Base-by-base conservation (phyloP, 306 rosid species). In the Cucurbita maxima region DNA sequence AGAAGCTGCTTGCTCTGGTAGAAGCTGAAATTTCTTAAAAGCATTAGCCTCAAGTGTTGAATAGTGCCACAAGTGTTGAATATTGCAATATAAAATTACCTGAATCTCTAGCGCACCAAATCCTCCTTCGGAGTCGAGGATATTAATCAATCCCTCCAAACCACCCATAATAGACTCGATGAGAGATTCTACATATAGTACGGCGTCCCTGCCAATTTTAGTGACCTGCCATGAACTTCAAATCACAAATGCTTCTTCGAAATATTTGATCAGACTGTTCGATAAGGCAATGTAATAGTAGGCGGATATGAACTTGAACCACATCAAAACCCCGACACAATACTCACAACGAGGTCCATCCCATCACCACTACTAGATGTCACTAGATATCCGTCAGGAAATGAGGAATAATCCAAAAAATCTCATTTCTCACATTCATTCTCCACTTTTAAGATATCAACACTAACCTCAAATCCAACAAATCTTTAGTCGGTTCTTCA, bases 141-240 rank as follows among this genome's bases (percentile, higher is more conserved):
- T 91, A 79, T 94, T 94, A 69, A 94, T 90, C 78, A 94, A 82
- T 70, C 98, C 98, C 85, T 94, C 98, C 85, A 94, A 82, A 50
- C 98, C 98, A 79, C 98, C 98, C 98, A 89, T 87, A 82, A 94
- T 91, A 72, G 98, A 94, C 82, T 94, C 98, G 73, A 94, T 91
- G 70, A 94, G 90, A 76, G 98, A 94, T 80, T 94, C 98, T 63
- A 94, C 98, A 84, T 89, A 94, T 80, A 94, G 98, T 78, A 94
- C 97, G 54, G 97, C 96, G 82, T 94, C 98, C 77, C 98, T 83
- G 53, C 98, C 98, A 84, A 89, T 87, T 87, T 88, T 94, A 19
- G 96, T 87, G 73, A 94, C 96, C 98, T 91, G 92, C 82, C 82
- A 62, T 79, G 82, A 79, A 80, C 58, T 48, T 54, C 75, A 38